Base-by-base conservation (phyloP, 768 basidiomycete genomes). In the Sarcodon aspratus region DNA sequence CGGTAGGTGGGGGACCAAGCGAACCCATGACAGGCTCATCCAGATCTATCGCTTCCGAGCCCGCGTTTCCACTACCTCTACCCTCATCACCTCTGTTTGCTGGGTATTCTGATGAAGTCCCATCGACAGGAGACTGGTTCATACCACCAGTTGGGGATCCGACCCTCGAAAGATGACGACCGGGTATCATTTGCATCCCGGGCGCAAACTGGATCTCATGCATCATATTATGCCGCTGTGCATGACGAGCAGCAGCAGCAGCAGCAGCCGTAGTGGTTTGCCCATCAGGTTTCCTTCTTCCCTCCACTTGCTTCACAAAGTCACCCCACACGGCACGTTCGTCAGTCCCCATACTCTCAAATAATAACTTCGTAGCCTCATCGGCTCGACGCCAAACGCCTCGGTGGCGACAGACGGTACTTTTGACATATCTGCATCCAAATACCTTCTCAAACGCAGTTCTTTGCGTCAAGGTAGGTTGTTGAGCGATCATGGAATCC, bases 321-420 rank as follows among this genome's bases (percentile, higher is more conserved):
- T 81, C 80, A 11, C 77, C 78, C 81, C 81, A 84, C 52, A 76
- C 73, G 7, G 79, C 81, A 1, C 74, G 63, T 58, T 82, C 80
- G 52, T 74, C 64, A 50, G 61, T 47, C 58, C 79, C 78, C 75
- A 75, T 64, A 21, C 65, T 61, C 61, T 78, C 76, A 52, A 76
- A 84, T 59, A 73, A 62, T 44, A 67, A 68, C 21, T 74, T 66
- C 47, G 81, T 54, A 7, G 57, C 60, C 42, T 63, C 61, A 32
- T 70, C 71, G 2, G 82, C 80, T 52, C 75, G 73, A 49, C 75
- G 68, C 74, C 82, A 84, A 38, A 82, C 74, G 0, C 76, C 78
- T n/a, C 80, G 72, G 55, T 83, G 82, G 10, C 82, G 73, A 59
- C 82, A 82, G 12, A 85, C 78, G 0, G 82, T 85, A 57, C 78